phyloP scores from a whole-genome alignment of 345 rosid species.

The Eucalyptus curtisii region DNA sequence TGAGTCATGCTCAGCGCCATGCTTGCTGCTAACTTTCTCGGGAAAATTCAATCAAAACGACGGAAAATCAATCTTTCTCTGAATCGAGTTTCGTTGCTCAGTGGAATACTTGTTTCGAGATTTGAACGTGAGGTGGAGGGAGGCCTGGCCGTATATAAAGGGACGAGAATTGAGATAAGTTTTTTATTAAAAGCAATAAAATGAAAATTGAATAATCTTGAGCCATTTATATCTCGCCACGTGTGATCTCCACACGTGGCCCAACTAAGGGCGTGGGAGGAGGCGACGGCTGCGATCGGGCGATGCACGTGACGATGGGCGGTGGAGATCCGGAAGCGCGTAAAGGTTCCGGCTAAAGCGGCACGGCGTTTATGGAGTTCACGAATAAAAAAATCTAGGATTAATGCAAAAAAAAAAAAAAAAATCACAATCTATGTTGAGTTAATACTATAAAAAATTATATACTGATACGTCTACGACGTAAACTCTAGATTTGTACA shows the following conservation, averaged over 20 bases:
- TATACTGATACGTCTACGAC: no score
- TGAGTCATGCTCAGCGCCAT: constrained; percentile 71
- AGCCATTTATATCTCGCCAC: background rate
- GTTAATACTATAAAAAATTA: no score
- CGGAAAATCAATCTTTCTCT: background rate
- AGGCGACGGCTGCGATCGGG: background rate
- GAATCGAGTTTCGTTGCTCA: background rate
- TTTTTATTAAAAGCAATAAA: background rate
- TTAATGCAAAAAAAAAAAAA: no score
- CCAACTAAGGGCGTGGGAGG: background rate
- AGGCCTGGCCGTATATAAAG: background rate
- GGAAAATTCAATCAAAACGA: background rate
- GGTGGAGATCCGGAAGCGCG: background rate
- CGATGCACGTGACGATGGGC: background rate
- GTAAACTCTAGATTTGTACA: no score
- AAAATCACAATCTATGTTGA: no score
- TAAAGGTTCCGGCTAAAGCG: background rate
- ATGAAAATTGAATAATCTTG: background rate
- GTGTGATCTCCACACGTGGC: background rate
- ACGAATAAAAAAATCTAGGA: background rate
- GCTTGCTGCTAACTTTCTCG: background rate
- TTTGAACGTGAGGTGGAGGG: background rate
- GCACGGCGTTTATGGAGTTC: background rate
- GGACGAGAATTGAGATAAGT: background rate
- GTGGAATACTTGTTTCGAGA: background rate